phyloP scores from a whole-genome alignment of 148 eudicot species.

The Chenopodium formosanum region DNA sequence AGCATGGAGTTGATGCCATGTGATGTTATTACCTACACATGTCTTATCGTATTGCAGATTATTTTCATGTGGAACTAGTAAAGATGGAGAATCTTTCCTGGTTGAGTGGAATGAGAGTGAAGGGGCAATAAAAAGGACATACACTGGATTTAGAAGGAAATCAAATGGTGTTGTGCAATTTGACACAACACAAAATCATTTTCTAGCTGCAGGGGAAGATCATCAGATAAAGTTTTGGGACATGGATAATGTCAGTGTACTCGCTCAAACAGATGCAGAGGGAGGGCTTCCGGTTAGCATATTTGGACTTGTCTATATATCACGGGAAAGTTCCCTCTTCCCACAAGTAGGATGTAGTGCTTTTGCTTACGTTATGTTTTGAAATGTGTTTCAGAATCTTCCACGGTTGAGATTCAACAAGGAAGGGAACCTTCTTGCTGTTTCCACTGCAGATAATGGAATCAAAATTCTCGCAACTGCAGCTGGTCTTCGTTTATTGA shows the following conservation, averaged over 20 bases:
- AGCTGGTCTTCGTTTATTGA: conserved; percentile 59
- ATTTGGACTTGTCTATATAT: background rate
- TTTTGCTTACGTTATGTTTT: conserved; percentile 15
- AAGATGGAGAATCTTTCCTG: conserved; percentile 84
- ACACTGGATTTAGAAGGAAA: conserved; percentile 73
- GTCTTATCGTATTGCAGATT: conserved; percentile 40
- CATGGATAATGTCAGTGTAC: conserved; percentile 62
- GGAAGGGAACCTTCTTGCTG: conserved; percentile 88
- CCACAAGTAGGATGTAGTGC: background rate
- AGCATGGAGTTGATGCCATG: background rate
- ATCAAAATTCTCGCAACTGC: conserved; percentile 67
- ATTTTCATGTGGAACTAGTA: conserved; percentile 94
- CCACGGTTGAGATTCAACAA: conserved; percentile 88
- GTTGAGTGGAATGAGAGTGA: conserved; percentile 99
- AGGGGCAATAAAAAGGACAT: conserved; percentile 83
- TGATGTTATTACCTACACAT: background rate
- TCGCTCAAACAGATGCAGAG: conserved; percentile 69
- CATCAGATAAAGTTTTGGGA: conserved; percentile 92
- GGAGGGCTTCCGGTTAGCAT: conserved; percentile 84
- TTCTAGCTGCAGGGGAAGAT: conserved; percentile 92
- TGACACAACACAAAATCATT: conserved; percentile 84
- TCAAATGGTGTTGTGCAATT: conserved; percentile 78
- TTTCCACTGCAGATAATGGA: conserved; percentile 74
- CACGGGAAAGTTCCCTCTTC: background rate
- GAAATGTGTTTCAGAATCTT: conserved; percentile 42